Base-by-base conservation (phyloP, 768 basidiomycete genomes). In the Suillus cothurnatus region DNA sequence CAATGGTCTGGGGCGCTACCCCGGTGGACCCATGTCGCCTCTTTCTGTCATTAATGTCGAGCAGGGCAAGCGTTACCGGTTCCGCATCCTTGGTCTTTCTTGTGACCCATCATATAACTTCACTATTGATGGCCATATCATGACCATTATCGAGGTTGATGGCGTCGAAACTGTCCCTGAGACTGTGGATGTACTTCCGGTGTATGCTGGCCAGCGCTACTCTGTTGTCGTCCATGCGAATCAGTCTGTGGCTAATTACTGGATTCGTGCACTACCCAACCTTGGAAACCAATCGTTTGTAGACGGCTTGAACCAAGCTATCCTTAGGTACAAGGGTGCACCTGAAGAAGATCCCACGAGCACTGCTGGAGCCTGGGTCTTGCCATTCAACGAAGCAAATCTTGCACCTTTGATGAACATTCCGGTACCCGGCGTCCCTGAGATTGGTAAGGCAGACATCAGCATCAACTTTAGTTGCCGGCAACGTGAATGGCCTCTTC, bases 81-180 rank as follows among this genome's bases (percentile, higher is more conserved):
- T 81, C 70, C 80, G 80, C 32, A 50, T 81, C 34, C 68, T 78
- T 60, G 81, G 81, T 61, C 69, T 69, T 50, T 66, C 74, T 36
- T 79, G 78, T 43, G 78, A 74, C 52, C 69, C 71, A 19, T 73
- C 68, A 63, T 75, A 73, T 61, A 76, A 72, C 60, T 74, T 78
- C 68, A 73, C 73, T 9, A 75, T 81, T 23, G 73, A 77, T 45
- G 71, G 71, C 6, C 79, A 79, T 63, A 67, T 38, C n/a, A 72
- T 82, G 70, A 78, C 74, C 5, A 74, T 86, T 56, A 84, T 84
- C 63, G 82, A 84, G 65, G 76, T 71, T 8, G 82, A 84, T 52
- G 82, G 80, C 12, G 71, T 78, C 19, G 76, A 75, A 43, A 71
- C 70, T 7, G 56, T 68, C 14, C 82, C 78, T 3, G 57, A 72